These are phyloP conservation scores for Sugiyamaella sp. DNA, from an alignment of 1,139 yeast genomes.

Conservation along the genomic window DNA sequence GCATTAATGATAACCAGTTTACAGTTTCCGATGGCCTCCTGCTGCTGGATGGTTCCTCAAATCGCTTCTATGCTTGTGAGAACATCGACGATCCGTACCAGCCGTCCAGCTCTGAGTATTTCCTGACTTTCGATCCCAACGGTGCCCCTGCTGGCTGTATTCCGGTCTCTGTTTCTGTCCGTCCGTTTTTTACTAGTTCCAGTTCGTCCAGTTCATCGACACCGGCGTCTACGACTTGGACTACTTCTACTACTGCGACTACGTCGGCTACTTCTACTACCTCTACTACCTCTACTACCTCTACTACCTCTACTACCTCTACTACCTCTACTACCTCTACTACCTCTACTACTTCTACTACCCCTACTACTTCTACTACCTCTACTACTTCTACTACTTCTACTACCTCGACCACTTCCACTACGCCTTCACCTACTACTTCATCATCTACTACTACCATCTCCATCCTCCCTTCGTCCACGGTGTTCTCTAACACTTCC, in stretches of 20 bases:
- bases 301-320: neutral
- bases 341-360: slow-evolving; percentile 1
- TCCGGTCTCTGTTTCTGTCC: slow-evolving; percentile 14
- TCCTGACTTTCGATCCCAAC: slow-evolving; percentile 30
- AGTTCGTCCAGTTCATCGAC: neutral
- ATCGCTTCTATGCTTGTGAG: slow-evolving; percentile 48
- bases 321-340: slow-evolving; percentile 15
- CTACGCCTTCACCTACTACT: neutral
- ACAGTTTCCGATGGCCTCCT: slow-evolving; percentile 37
- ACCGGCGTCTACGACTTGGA: neutral
- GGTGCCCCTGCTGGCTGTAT: slow-evolving; percentile 19
- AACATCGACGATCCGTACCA: slow-evolving; percentile 50
- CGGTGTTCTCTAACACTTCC: neutral
- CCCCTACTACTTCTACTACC: slow-evolving; percentile 6
- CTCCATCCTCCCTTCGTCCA: neutral
- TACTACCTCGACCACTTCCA: neutral
- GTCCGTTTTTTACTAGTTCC: neutral
- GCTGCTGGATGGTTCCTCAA: slow-evolving; percentile 41
- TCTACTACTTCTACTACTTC: slow-evolving; percentile 1
- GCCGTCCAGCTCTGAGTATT: slow-evolving; percentile 43
- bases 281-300: slow-evolving; percentile 17
- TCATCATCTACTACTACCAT: neutral
- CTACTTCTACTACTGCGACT: slow-evolving; percentile 5
- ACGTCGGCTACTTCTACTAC: neutral
- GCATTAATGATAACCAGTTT: slow-evolving; percentile 21